Percentiles rank a stretch among this genome's conserved stretches.
Conservation (phyloP, 495 filamentous ascomycete species). For the Chaetomium tenue region DNA sequence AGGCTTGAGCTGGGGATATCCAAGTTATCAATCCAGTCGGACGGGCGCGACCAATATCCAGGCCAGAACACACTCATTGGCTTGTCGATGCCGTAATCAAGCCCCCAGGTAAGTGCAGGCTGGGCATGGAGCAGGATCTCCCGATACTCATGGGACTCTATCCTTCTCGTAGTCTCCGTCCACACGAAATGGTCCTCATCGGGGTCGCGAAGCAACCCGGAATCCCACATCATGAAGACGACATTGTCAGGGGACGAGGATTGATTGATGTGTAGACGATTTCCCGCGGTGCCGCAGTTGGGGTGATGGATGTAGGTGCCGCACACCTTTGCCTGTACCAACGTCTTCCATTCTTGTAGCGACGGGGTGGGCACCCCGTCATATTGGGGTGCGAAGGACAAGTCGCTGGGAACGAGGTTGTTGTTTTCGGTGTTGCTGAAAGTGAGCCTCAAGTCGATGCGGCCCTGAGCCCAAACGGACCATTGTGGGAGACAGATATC, state of each 20-base stretch:
- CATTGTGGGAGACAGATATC: not conserved
- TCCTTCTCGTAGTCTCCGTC: conserved; percentile 49
- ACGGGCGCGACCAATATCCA: conserved; percentile 13
- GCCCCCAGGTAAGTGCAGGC: conserved; percentile 12
- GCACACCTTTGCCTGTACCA: conserved; percentile 41
- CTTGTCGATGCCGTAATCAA: not conserved
- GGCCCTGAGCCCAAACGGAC: conserved; percentile 34
- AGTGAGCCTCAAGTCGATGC: conserved; percentile 40
- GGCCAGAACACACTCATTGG: conserved; percentile 12
- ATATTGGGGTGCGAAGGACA: not conserved
- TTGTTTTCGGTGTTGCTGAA: not conserved
- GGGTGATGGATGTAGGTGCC: conserved; percentile 58
- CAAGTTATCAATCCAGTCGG: too few relatives aligned
- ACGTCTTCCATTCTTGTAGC: conserved; percentile 20
- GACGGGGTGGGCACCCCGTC: not conserved
- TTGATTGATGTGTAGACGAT: conserved; percentile 54
- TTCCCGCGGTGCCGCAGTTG: conserved; percentile 65
- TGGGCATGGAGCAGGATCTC: conserved; percentile 44
- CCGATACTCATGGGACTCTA: conserved; percentile 56
- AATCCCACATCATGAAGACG: conserved; percentile 68
- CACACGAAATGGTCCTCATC: conserved; percentile 65
- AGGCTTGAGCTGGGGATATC: not conserved
- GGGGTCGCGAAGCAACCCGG: conserved; percentile 44
- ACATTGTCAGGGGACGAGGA: conserved; percentile 14
- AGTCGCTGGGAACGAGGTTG: not conserved